Evolutionary conservation across 805 yeast species (phyloP).

Genomic region (Saccharomycopsis fodiens): DNA sequence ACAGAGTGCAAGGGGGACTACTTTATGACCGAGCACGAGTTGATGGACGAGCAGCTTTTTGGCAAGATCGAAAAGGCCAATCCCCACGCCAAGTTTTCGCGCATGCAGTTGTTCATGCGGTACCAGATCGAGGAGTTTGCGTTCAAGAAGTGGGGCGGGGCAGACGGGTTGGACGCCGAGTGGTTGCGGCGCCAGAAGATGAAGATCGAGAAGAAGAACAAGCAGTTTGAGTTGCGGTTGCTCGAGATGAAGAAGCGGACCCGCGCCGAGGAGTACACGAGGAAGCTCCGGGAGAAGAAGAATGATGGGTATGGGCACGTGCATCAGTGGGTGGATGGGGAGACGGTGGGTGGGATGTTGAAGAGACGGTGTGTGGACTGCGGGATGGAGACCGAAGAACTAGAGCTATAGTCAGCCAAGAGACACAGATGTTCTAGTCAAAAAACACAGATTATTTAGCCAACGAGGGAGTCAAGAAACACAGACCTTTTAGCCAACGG

Average conservation of each 20-base stretch:
- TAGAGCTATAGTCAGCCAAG: conserved; percentile 22
- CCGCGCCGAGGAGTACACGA: conserved; percentile 83
- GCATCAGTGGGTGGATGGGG: conserved; percentile 60
- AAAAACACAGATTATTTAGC: no score
- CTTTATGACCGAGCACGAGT: conserved; percentile 86
- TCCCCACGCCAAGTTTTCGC: conserved; percentile 85
- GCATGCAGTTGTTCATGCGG: conserved; percentile 88
- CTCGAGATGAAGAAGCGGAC: conserved; percentile 86
- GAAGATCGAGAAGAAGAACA: conserved; percentile 66
- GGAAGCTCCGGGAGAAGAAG: conserved; percentile 50
- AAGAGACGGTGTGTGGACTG: conserved; percentile 67
- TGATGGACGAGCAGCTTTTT: conserved; percentile 59
- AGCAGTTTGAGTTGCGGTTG: conserved; percentile 68
- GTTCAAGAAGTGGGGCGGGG: conserved; percentile 89
- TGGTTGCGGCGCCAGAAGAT: conserved; percentile 77
- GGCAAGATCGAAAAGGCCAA: conserved; percentile 83
- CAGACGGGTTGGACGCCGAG: conserved; percentile 84
- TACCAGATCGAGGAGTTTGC: conserved; percentile 93
- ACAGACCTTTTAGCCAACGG: no score
- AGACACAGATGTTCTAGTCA: no score
- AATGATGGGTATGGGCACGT: conserved; percentile 55
- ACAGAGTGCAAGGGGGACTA: conserved; percentile 95
- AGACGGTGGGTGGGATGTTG: conserved; percentile 27
- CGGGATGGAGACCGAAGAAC: conserved; percentile 79
- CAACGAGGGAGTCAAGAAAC: no score